Conservation (phyloP, 169 alveolate species). For the Cryptosporidium sp. region DNA sequence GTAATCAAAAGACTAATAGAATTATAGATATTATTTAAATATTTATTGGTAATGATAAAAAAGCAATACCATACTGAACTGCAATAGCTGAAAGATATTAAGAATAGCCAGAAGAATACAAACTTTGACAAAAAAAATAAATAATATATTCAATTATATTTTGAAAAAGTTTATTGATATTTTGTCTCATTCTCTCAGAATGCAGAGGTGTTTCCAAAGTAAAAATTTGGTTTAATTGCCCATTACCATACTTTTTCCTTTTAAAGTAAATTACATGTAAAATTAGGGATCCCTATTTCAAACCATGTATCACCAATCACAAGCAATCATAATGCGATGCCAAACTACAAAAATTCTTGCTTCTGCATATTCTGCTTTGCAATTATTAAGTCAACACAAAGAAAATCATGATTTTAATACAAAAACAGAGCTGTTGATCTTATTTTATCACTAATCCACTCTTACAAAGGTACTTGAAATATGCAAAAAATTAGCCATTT, state of each 20-base stretch:
- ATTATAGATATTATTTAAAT: not conserved
- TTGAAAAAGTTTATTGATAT: not conserved
- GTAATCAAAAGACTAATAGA: slow-evolving; percentile 2
- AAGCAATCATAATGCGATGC: not conserved
- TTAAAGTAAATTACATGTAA: not conserved
- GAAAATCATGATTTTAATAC: not conserved
- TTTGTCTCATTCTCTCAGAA: not conserved
- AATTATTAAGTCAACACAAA: not conserved
- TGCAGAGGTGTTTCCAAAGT: not conserved
- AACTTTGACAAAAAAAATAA: slow-evolving; percentile 7
- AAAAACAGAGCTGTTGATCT: not conserved
- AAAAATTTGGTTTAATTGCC: not conserved
- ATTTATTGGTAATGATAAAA: not conserved
- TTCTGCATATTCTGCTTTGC: slow-evolving; percentile 1
- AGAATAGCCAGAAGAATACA: not conserved
- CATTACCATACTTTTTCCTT: not conserved
- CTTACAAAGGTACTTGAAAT: not conserved
- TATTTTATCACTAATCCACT: not conserved
- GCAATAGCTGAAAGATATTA: not conserved
- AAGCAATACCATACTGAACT: slow-evolving; percentile 4
- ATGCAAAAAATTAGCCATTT: not conserved
- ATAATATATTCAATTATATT: not conserved
- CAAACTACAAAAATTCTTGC: not conserved
- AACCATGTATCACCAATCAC: not conserved
- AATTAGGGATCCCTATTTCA: slow-evolving; percentile 24